Conservation (phyloP, 2,329 filamentous ascomycete species). For the Rhynchosporium secalis region DNA sequence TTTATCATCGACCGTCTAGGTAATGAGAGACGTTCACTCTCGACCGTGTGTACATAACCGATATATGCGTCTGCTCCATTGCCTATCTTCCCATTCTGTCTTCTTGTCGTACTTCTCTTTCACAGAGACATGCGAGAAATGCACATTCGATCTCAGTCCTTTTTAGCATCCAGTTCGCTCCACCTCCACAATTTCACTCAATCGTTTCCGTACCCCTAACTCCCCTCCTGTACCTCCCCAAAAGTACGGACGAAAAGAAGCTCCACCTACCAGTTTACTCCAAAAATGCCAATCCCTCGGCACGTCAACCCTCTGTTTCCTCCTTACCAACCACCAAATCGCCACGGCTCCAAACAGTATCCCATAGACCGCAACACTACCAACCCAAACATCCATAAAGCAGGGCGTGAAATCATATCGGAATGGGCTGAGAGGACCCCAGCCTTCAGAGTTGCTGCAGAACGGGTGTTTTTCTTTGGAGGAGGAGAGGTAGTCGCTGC, state of each 20-base stretch:
- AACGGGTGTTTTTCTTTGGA: conserved; percentile 53
- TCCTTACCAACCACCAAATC: conserved; percentile 75
- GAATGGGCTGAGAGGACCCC: conserved; percentile 85
- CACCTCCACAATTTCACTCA: background rate
- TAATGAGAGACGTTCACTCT: too few relatives aligned
- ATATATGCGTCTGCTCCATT: too few relatives aligned
- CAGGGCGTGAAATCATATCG: conserved; percentile 96
- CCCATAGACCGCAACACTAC: conserved; percentile 75
- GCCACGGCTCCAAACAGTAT: conserved; percentile 75
- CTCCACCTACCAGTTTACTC: conserved; percentile 74
- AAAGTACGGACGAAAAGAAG: background rate
- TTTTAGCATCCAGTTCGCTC: background rate
- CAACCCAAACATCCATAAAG: conserved; percentile 91
- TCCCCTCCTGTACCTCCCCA: background rate
- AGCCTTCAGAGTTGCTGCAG: conserved; percentile 88
- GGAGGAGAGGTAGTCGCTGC: conserved; percentile 59
- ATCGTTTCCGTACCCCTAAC: background rate
- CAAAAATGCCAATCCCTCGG: conserved; percentile 91
- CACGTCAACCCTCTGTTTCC: conserved; percentile 65
- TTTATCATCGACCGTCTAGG: background rate
- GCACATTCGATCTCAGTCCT: too few relatives aligned
- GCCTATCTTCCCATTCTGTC: conserved; percentile 1
- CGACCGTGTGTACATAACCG: too few relatives aligned
- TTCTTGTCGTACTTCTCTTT: conserved; percentile 19
- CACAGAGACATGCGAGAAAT: too few relatives aligned